These are phyloP conservation scores for Heliamphora pulchella DNA, from an alignment of 179 eudicot genomes.

Conservation along the genomic window DNA sequence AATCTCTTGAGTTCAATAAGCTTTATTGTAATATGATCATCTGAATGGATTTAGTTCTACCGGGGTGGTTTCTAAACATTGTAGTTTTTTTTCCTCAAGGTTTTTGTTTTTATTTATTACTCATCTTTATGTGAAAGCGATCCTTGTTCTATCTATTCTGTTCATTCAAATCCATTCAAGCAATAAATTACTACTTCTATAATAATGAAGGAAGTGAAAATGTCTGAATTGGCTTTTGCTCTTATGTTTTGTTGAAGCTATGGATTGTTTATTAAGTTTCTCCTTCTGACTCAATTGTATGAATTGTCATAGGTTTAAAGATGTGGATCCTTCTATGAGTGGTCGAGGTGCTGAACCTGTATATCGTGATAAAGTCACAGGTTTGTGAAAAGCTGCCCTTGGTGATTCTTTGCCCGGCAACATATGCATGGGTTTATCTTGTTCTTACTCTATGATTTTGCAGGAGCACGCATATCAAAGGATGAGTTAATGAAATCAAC, in stretches of 20 bases:
- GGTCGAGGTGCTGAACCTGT: constrained; percentile 79
- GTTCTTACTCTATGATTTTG: constrained; percentile 17
- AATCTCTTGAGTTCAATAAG: too few species aligned
- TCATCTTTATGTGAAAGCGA: too few species aligned
- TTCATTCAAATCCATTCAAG: not conserved
- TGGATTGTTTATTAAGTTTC: not conserved
- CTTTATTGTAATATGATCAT: too few species aligned
- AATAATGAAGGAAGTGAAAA: not conserved
- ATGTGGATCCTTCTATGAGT: constrained; percentile 70
- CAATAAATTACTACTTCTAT: not conserved
- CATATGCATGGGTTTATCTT: not conserved
- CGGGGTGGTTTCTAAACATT: not conserved
- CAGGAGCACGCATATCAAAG: constrained; percentile 76
- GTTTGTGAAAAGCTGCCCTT: constrained; percentile 25
- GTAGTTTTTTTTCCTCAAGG: not conserved
- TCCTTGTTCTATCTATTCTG: not conserved
- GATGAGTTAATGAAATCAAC: constrained; percentile 58
- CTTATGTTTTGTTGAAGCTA: not conserved
- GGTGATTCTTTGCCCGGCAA: constrained; percentile 4
- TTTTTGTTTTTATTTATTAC: not conserved
- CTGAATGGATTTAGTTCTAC: too few species aligned
- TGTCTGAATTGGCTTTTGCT: not conserved
- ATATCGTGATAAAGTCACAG: constrained; percentile 62
- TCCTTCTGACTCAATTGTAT: not conserved
- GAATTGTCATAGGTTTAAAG: constrained; percentile 43